Base-by-base conservation (phyloP, 2,329 filamentous ascomycete genomes). In the Leptographium wingfieldii region DNA sequence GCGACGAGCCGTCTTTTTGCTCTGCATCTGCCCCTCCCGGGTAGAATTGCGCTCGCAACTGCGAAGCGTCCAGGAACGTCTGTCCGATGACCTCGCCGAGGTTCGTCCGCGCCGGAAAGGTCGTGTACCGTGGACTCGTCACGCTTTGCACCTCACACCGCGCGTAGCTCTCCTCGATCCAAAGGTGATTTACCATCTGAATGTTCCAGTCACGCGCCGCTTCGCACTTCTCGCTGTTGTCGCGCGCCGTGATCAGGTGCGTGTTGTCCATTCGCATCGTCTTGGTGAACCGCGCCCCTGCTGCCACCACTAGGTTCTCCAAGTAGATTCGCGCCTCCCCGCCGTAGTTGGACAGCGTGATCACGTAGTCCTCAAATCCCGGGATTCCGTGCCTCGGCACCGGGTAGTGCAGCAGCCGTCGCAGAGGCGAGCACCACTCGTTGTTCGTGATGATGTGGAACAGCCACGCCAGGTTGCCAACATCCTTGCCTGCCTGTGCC, bases 141-240 rank as follows among this genome's bases (percentile, higher is more conserved):
- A 92, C 74, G 0, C 83, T 82, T 69, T 90, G 87, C 61, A 87
- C 76, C 68, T 88, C 81, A 75, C 91, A 96, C 69, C 88, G 90
- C 1, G 92, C 90, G 69, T 97, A 99, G 72, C 91, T 95, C 69
- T 99, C 94, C 72, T 99, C 94, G 54, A 99, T 80, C 94, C 94
- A 99, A 0, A 99, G 79, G 70, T 99, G 94, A 70, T 97, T 99
- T 67, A 96, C 77, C 67, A 96, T 87, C 60, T 90, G 77, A 59
- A 97, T 86, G 58, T 87, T 87, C 94, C 94, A 99, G 73, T 97
- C 94, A 63, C 84, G 82, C 0, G 94, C 94, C 1, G 94, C 94
- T 46, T 87, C 85, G 70, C 89, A 96, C 73, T 99, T 99, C 69
- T 97, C 94, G 68, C 92, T 95, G 60, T 84, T 84, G 61, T 86